Evolutionary conservation across 2,329 filamentous ascomycete species (phyloP), one percentile per base, ranked within the genome.

Genomic region (Fusarium sp.): DNA sequence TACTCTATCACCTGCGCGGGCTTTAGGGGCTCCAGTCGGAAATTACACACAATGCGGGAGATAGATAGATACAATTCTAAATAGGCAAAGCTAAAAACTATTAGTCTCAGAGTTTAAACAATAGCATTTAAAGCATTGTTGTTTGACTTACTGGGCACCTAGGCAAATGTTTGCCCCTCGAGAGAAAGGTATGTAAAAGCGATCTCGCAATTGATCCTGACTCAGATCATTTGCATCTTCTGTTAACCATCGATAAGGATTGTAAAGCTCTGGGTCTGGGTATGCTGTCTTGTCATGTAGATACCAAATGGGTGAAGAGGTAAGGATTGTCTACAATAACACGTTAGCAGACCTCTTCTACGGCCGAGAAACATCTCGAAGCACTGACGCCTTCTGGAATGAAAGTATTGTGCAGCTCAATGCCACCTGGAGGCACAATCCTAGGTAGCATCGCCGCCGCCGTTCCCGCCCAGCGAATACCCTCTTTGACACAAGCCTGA

Each of bases 101-200:
- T 44, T 7, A 44, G 5, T 44, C 8, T 12, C 11, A 12, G 4
- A 5, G 15, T 26, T 11, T 39, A 8, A 28, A 28, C 4, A 28
- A 15, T 6, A 15, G 17, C 15, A 23, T 11, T 10, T 26, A 26
- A 4, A 11, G 8, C 4, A 26, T 26, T 34, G 20, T 6, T 4
- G 20, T 4, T 28, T 10, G 7, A 56, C 74, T 68, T 56, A 75
- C 73, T 75, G 74, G 3, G 63, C 51, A 11, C 73, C 71, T 19
- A 76, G 73, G 30, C 75, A 76, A 8, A 72, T 54, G 20, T 73
- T 74, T 0, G 74, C 57, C 1, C 75, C 73, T 36, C 73, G 71
- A 1, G 74, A 77, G 11, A 76, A 76, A 3, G 74, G 72, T 6
- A 76, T 63, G 10, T 74, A 76, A 36, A 70, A 75, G 3, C 53